These are phyloP conservation scores for Emericellopsis cladophorae DNA, from an alignment of 2,329 filamentous ascomycete genomes.

Conservation along the genomic window DNA sequence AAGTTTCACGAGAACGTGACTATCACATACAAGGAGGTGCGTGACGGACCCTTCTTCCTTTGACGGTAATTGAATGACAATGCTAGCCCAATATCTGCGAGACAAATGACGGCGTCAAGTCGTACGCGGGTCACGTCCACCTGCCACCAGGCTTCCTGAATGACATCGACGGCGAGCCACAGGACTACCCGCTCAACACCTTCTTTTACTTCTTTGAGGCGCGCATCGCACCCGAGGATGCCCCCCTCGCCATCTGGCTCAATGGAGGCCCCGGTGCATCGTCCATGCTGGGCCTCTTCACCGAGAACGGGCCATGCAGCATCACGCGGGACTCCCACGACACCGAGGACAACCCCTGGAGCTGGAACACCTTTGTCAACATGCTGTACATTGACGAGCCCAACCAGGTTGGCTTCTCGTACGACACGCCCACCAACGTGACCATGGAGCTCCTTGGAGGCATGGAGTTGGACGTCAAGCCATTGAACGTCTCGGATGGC, in stretches of 20 bases:
- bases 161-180: conserved; percentile 27
- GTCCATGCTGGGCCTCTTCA: conserved; percentile 52
- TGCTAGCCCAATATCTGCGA: conserved; percentile 40
- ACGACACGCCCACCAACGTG: conserved; percentile 51
- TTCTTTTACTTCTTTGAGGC: conserved; percentile 40
- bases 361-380: conserved; percentile 45
- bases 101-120: conserved; percentile 48
- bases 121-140: conserved; percentile 51
- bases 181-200: conserved; percentile 31
- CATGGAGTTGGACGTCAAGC: conserved; percentile 27
- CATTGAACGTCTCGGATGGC: conserved; percentile 21
- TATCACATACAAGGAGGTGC: conserved; percentile 45
- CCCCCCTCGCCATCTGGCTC: conserved; percentile 46
- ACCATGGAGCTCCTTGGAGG: conserved; percentile 36
- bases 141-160: conserved; percentile 29
- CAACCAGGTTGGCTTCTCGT: conserved; percentile 55
- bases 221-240: conserved; percentile 22
- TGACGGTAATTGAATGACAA: conserved; percentile 5
- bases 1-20: conserved; percentile 48
- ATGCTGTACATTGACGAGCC: conserved; percentile 48
- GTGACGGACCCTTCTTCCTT: conserved; percentile 13
- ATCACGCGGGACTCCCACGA: conserved; percentile 33
- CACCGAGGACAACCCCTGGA: conserved; percentile 44
- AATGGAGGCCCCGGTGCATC: conserved; percentile 52
- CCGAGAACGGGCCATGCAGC: conserved; percentile 42